A percentile compares a stretch with the other conserved stretches of the same genome.
These are phyloP conservation scores for Diaporthe sp. DNA, from an alignment of 2,329 filamentous ascomycete species.

Conservation along the genomic window DNA sequence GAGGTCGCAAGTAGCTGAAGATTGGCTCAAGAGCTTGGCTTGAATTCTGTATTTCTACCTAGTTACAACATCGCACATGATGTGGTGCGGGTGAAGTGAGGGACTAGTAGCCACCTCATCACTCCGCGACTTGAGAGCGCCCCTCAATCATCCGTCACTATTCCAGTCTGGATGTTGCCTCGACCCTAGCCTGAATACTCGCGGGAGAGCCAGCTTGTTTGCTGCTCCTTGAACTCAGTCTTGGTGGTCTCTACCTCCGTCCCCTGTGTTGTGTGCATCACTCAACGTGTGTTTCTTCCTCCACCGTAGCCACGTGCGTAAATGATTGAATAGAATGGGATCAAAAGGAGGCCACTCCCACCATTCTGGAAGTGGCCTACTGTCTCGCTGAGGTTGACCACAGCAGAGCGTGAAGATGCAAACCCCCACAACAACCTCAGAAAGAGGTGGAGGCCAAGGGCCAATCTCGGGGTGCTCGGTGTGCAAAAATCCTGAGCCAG, in stretches of 20 bases:
- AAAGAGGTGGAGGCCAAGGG: constrained; percentile 16
- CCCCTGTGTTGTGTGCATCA: not conserved
- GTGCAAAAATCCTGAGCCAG: constrained; percentile 7
- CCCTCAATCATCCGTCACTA: constrained; percentile 4
- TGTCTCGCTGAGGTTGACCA: constrained; percentile 12
- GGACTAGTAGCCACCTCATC: constrained; percentile 16
- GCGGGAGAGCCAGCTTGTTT: not conserved
- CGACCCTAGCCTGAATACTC: not conserved
- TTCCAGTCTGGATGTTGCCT: constrained; percentile 18
- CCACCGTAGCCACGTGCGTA: constrained; percentile 26
- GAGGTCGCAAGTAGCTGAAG: not conserved
- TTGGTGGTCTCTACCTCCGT: not conserved
- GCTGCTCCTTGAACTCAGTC: constrained; percentile 10
- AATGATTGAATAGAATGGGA: constrained; percentile 37
- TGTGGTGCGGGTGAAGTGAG: constrained; percentile 25
- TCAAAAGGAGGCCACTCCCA: constrained; percentile 17
- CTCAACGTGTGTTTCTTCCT: constrained; percentile 18
- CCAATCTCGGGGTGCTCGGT: constrained; percentile 13
- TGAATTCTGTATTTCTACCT: constrained; percentile 39
- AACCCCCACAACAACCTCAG: constrained; percentile 10
- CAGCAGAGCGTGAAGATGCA: constrained; percentile 24
- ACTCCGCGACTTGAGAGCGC: not conserved
- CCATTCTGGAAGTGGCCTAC: constrained; percentile 12
- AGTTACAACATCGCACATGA: constrained; percentile 31
- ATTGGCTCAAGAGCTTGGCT: constrained; percentile 33